Evolutionary conservation across 345 rosid genomes (phyloP), one percentile per base, ranked within the genome.

Genomic region (Populus simonii): DNA sequence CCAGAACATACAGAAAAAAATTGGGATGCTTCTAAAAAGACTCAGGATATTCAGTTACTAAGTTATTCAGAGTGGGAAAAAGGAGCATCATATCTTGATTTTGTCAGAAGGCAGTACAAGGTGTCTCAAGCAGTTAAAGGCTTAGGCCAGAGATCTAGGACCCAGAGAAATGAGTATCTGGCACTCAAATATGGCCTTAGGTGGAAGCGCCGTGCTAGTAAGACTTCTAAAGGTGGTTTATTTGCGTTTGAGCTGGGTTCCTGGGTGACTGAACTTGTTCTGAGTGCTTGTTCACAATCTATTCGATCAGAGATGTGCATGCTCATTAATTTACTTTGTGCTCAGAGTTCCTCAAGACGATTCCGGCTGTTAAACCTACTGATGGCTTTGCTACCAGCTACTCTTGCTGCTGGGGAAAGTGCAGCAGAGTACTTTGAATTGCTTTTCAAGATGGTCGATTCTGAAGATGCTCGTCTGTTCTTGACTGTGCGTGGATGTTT

Each of bases 251-350:
- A 93, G 90, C 87, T 93, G 61, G 99, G 99, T 1, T 92, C 97
- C 66, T 96, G 99, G 99, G 99, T 96, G 74, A 88, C 94, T 68
- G 98, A 94, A 84, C 98, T 96, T 84, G 87, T 91, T 82, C 87
- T 96, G 80, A 92, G 99, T 89, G 97, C 99, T 76, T 96, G 99
- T 80, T 96, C 99, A 66, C 98, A 92, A 80, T 92, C 98, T 73
- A 93, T 96, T 70, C 89, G 98, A 79, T 93, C 98, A 35, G 99
- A 93, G 90, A 96, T 96, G 98, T 92, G 97, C 93, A 89, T 88
- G 87, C 83, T 96, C 82, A 90, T 96, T 78, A 90, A 91, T 80
- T 83, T 96, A 84, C 94, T 96, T 74, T 89, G 91, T 80, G 89
- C 92, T 49, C 97, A 96, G 86, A 92, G 94, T 87, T 85, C 92